Evolutionary conservation across 164 flowering plant genomes (phyloP), one percentile per base, ranked within the genome.

Genomic region (Santalum album): DNA sequence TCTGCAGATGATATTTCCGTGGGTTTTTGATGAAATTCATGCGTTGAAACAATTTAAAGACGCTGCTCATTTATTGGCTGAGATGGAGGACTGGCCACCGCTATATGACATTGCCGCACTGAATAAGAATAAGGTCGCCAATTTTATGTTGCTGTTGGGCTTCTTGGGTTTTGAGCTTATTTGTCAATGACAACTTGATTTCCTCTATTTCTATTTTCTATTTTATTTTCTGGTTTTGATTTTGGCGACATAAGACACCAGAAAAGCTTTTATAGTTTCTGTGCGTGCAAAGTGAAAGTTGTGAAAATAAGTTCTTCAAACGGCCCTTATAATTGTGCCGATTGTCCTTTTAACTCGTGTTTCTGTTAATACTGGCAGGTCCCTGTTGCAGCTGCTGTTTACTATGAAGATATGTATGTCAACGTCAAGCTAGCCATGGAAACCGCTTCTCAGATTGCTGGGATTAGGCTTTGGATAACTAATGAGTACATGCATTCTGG

Each of bases 401-500:
- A 90, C 61, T 86, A 82, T 56, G 99, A 94, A 61, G 99, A 94
- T 58, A 65, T 89, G 82, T 90, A 57, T 71, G 99, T 90, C 0
- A 89, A 87, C 72, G 82, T 94, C 63, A 83, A 82, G 69, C 60
- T 90, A 42, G 75, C 76, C 18, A 79, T 69, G 89, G 95, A 83
- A 22, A 83, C 96, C 29, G 92, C 95, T 36, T 60, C 91, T 26
- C 65, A 80, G 61, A 90, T 94, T 56, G 78, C 78, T 18, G 92
- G 90, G 14, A 80, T 94, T 38, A 68, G 96, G 69, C 60, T 79
- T 16, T 94, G 97, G 96, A 63, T 94, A 38, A 89, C 96, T 0
- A 94, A 94, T 61, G 99, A 94, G 59, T 94, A 66, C 70, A 90
- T 90, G 97, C 97, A 94, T 70, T 89, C 99, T 46, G 99, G 99